phyloP scores from a whole-genome alignment of 192 early-diverging fungal species.

The Entomortierella parvispora region DNA sequence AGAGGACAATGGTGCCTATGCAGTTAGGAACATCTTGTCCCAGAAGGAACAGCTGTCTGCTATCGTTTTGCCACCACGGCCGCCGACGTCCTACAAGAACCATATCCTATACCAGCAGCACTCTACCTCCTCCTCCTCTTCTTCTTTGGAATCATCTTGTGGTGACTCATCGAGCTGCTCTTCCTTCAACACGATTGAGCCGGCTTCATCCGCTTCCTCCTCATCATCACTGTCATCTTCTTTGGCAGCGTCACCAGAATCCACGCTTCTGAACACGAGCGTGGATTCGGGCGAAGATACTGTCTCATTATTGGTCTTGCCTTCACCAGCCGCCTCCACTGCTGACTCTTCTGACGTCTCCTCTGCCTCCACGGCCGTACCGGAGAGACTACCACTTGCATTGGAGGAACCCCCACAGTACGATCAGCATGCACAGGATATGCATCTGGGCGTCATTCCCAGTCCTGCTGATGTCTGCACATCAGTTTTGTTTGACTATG shows the following conservation, averaged over 20 bases:
- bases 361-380: neutral
- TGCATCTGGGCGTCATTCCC: neutral
- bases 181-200: neutral
- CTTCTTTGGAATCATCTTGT: too few relatives aligned
- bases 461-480: neutral
- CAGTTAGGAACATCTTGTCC: too few relatives aligned
- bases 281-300: neutral
- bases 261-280: slow-evolving; percentile 26
- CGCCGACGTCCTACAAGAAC: too few relatives aligned
- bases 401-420: slow-evolving; percentile 19
- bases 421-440: slow-evolving; percentile 8
- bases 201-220: neutral
- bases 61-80: too few relatives aligned
- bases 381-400: neutral
- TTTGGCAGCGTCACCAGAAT: slow-evolving; percentile 12
- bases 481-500: too few relatives aligned
- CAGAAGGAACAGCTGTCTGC: too few relatives aligned
- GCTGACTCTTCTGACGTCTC: neutral
- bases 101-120: too few relatives aligned
- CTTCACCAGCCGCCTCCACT: neutral
- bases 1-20: slow-evolving; percentile 6
- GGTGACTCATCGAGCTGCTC: too few relatives aligned
- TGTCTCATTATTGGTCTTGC: neutral
- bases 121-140: too few relatives aligned
- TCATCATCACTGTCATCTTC: too few relatives aligned